phyloP scores from a whole-genome alignment of 2,329 filamentous ascomycete species.

The Rhynchosporium agropyri region DNA sequence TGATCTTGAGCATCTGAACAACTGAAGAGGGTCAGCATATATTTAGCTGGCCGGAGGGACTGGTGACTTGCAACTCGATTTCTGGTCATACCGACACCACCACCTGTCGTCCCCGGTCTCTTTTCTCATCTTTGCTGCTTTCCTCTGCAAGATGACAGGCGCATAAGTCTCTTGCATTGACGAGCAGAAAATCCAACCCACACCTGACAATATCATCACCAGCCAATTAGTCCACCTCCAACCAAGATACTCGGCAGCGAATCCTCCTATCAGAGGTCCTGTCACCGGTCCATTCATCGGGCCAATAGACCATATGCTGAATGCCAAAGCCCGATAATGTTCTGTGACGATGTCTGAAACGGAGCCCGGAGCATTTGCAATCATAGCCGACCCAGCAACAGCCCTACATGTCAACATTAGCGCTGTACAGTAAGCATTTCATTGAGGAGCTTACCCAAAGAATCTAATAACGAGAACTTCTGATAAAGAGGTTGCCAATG shows the following conservation, averaged over 20 bases:
- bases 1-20: conserved; percentile 69
- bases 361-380: conserved; percentile 80
- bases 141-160: conserved; percentile 68
- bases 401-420: conserved; percentile 47
- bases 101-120: conserved; percentile 71
- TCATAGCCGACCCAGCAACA: conserved; percentile 76
- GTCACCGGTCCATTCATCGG: conserved; percentile 75
- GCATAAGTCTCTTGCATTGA: conserved; percentile 76
- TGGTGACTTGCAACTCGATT: conserved; percentile 40
- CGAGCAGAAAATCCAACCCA: conserved; percentile 60
- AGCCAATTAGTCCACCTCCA: conserved; percentile 92
- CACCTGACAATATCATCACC: conserved; percentile 69
- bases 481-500: conserved; percentile 66
- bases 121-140: conserved; percentile 64
- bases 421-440: not conserved
- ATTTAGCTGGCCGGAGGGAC: not conserved
- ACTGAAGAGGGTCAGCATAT: conserved; percentile 49
- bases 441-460: conserved; percentile 58
- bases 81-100: conserved; percentile 81
- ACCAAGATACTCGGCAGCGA: conserved; percentile 74
- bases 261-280: conserved; percentile 78
- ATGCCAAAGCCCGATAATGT: conserved; percentile 77
- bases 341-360: conserved; percentile 83
- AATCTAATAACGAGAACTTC: conserved; percentile 74
- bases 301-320: conserved; percentile 81